A percentile compares a stretch with the other conserved stretches of the same genome.
These are phyloP conservation scores for Blastobotrys apis DNA, from an alignment of 1,139 yeast genomes.

Conservation along the genomic window DNA sequence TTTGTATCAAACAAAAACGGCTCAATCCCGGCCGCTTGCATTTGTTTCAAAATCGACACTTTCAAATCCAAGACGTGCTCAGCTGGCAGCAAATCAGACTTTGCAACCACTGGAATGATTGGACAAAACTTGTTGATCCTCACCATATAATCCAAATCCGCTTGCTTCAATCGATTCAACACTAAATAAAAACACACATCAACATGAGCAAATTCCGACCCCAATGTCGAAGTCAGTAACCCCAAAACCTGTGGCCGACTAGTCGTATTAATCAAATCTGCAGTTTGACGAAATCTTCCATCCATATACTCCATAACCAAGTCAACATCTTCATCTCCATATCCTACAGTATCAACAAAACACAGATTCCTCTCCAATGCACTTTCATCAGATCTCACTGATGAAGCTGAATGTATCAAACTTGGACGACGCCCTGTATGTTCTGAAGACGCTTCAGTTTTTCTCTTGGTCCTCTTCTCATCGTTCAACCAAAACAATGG, in stretches of 20 bases:
- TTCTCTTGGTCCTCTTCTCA: background rate
- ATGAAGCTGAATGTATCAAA: conserved; percentile 20
- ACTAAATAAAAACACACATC: conserved; percentile 34
- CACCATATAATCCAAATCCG: conserved; percentile 28
- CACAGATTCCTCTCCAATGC: conserved; percentile 29
- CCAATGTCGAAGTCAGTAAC: conserved; percentile 27
- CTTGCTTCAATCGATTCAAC: conserved; percentile 20
- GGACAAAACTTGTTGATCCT: conserved; percentile 26
- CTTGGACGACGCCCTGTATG: conserved; percentile 17
- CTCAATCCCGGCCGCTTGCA: conserved; percentile 20
- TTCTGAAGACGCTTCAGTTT: background rate
- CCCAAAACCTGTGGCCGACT: conserved; percentile 21
- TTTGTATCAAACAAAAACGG: conserved; percentile 30
- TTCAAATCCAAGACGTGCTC: conserved; percentile 20
- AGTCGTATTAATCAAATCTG: conserved; percentile 28
- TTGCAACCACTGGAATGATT: conserved; percentile 31
- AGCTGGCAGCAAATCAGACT: conserved; percentile 24
- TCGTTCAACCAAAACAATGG: conserved; percentile 23
- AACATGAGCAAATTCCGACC: conserved; percentile 29
- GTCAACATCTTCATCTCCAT: conserved; percentile 21
- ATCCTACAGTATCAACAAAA: conserved; percentile 28
- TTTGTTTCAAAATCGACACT: conserved; percentile 21
- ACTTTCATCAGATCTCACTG: conserved; percentile 20
- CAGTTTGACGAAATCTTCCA: conserved; percentile 27
- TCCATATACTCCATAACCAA: conserved; percentile 28